These are phyloP conservation scores for Chiua sp. DNA, from an alignment of 1,284 basidiomycete genomes.

Conservation along the genomic window DNA sequence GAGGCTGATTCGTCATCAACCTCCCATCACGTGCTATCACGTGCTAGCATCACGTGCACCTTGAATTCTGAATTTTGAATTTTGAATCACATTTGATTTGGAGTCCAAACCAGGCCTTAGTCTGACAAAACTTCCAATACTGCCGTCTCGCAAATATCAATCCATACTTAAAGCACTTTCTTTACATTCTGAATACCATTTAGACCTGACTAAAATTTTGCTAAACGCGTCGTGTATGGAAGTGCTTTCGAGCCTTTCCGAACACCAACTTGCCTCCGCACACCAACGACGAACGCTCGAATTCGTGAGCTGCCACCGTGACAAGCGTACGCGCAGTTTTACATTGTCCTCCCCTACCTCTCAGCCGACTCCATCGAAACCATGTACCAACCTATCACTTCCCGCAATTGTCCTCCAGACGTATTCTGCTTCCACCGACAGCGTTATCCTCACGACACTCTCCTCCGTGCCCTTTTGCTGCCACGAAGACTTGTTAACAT, in stretches of 20 bases:
- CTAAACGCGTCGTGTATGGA: no score
- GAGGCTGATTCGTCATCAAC: no score
- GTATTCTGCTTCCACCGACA: slow-evolving; percentile 52
- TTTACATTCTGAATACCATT: no score
- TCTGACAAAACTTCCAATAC: no score
- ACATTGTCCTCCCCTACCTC: slow-evolving; percentile 3
- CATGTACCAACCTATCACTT: slow-evolving; percentile 9
- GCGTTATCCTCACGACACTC: slow-evolving; percentile 61
- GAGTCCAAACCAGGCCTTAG: no score
- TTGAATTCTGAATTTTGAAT: no score
- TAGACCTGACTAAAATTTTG: no score
- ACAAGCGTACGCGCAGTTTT: slow-evolving; percentile 22
- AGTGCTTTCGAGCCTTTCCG: slow-evolving; percentile 26
- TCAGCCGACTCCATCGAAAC: slow-evolving; percentile 9
- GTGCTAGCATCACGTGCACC: no score
- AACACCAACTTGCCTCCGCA: slow-evolving; percentile 26
- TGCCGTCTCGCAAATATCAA: no score
- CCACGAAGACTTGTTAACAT: slow-evolving; percentile 60
- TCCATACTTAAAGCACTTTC: no score
- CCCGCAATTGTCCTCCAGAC: slow-evolving; percentile 54
- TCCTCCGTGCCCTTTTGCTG: slow-evolving; percentile 60
- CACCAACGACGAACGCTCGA: slow-evolving; percentile 11
- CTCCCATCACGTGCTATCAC: no score
- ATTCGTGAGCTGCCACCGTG: slow-evolving; percentile 16
- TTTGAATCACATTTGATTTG: no score